Evolutionary conservation across 2,329 filamentous ascomycete species (phyloP).

Genomic region (Cordyceps cateniannulata): DNA sequence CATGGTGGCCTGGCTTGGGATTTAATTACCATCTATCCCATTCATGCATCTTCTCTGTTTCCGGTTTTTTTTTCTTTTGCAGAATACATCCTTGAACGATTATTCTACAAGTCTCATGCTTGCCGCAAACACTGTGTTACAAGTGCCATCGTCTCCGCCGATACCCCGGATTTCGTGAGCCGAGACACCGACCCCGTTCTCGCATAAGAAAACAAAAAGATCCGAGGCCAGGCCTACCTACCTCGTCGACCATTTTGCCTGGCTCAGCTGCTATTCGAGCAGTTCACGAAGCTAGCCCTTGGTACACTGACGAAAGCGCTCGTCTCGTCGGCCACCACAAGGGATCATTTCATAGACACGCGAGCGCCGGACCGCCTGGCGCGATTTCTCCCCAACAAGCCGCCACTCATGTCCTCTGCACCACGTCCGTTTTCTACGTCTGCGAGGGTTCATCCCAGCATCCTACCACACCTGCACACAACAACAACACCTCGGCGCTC

Average conservation of each 20-base stretch:
- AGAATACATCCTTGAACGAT: background rate
- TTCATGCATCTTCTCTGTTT: background rate
- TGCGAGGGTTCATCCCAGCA: conserved; percentile 27
- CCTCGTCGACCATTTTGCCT: background rate
- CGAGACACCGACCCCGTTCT: background rate
- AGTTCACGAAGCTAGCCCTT: background rate
- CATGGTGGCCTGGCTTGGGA: background rate
- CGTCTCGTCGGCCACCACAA: background rate
- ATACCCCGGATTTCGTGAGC: conserved; percentile 3
- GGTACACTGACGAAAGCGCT: no score
- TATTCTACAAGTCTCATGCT: background rate
- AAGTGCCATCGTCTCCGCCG: background rate
- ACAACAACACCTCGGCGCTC: conserved; percentile 18
- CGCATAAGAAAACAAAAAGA: background rate
- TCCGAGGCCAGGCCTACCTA: background rate
- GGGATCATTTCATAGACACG: background rate
- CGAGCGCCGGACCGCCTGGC: background rate
- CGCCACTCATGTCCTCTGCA: conserved; percentile 13
- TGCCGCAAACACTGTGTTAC: background rate
- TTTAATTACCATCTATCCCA: background rate
- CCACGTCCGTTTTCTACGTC: conserved; percentile 28
- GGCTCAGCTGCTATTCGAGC: background rate
- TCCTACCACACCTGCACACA: conserved; percentile 26
- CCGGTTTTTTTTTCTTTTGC: background rate
- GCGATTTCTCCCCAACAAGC: background rate